A percentile compares a stretch with the other conserved stretches of the same genome.
Evolutionary conservation across 768 basidiomycete species (phyloP).

Genomic region (Tulasnella sp.): DNA sequence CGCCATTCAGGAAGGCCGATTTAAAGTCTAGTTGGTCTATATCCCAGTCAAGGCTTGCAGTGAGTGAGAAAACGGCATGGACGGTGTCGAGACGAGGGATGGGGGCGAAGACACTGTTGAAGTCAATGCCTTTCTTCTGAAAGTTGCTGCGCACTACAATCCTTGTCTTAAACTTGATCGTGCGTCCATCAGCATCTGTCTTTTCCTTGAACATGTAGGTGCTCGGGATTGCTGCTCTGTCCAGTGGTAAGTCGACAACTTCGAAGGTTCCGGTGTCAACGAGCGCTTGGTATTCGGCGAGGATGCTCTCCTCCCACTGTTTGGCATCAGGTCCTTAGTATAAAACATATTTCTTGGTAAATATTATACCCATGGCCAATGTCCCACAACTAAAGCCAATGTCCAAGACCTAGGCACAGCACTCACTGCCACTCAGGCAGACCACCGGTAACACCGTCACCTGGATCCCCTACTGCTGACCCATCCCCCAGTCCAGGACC

Average conservation of each 20-base stretch:
- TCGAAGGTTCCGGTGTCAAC: slow-evolving; percentile 19
- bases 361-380: too few relatives aligned
- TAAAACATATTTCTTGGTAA: too few relatives aligned
- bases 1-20: slow-evolving; percentile 8
- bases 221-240: slow-evolving; percentile 18
- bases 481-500: too few relatives aligned
- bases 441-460: too few relatives aligned
- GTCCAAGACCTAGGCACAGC: too few relatives aligned
- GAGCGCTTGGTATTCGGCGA: slow-evolving; percentile 20
- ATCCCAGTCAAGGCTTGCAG: slow-evolving; percentile 1
- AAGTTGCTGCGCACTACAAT: slow-evolving; percentile 22
- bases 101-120: too few relatives aligned
- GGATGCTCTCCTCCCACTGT: not conserved
- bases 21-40: slow-evolving; percentile 4
- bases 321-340: not conserved
- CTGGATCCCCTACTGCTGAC: too few relatives aligned
- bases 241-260: slow-evolving; percentile 17
- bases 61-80: too few relatives aligned
- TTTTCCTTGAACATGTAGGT: slow-evolving; percentile 23
- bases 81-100: too few relatives aligned
- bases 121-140: slow-evolving; percentile 21
- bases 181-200: slow-evolving; percentile 19
- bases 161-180: slow-evolving; percentile 18
- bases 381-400: too few relatives aligned
- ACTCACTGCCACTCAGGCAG: too few relatives aligned